phyloP scores from a whole-genome alignment of 140 eudicot species.

The Eryngium alpinum region DNA sequence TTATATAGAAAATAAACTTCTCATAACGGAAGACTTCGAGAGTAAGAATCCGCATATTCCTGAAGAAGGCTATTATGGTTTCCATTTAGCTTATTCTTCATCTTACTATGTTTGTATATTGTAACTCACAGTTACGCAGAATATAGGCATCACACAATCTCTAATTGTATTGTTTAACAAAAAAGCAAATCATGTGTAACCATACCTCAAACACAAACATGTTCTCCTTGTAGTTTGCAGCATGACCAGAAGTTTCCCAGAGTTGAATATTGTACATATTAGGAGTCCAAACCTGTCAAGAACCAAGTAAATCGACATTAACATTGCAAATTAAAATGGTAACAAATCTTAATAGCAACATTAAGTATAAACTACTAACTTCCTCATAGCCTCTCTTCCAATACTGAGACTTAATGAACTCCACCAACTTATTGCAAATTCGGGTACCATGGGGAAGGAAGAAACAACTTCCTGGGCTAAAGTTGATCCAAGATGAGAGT shows the following conservation, averaged over 20 bases:
- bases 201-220: constrained; percentile 83
- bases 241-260: constrained; percentile 99
- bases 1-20: neutral
- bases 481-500: constrained; percentile 13
- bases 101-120: neutral
- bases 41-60: neutral
- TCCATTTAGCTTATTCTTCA: neutral
- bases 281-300: constrained; percentile 69
- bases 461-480: constrained; percentile 97
- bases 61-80: neutral
- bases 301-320: constrained; percentile 15
- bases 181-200: neutral
- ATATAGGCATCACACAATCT: neutral
- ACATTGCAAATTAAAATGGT: constrained; percentile 2
- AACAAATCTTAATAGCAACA: neutral
- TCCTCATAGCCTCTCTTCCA: constrained; percentile 84
- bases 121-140: neutral
- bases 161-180: neutral
- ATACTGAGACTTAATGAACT: constrained; percentile 61
- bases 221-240: constrained; percentile 92
- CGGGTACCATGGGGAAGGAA: constrained; percentile 90
- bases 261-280: constrained; percentile 92
- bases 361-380: constrained; percentile 27
- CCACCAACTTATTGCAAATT: constrained; percentile 65
- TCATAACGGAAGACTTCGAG: neutral